phyloP scores from a whole-genome alignment of 148 eudicot species.

The Rhododendron mucronatum region DNA sequence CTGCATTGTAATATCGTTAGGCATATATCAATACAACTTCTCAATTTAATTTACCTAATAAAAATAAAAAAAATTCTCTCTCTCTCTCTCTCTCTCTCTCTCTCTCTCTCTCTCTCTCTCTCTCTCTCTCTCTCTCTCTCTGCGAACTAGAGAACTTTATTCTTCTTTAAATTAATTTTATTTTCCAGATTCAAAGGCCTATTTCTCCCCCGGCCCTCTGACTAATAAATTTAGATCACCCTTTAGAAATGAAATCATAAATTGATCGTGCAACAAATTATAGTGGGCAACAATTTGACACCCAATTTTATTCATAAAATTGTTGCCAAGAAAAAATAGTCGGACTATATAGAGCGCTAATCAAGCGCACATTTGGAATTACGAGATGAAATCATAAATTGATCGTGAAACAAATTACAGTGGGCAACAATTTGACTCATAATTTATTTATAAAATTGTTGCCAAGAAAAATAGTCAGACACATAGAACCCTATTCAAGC shows the following conservation, averaged over 20 bases:
- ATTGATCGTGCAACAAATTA: background rate
- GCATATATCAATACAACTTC: no score
- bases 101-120: no score
- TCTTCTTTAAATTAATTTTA: background rate
- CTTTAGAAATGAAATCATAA: background rate
- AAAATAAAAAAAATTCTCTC: no score
- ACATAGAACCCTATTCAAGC: conserved; percentile 3
- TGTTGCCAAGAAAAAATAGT: conserved; percentile 3
- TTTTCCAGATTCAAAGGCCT: background rate
- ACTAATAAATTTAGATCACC: background rate
- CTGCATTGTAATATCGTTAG: no score
- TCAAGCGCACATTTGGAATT: background rate
- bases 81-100: no score
- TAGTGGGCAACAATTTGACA: background rate
- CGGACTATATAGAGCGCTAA: background rate
- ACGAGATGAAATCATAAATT: background rate
- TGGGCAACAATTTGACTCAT: background rate
- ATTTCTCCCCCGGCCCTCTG: background rate
- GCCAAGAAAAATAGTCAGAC: background rate
- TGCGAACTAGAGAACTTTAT: background rate
- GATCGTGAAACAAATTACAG: background rate
- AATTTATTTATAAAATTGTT: background rate
- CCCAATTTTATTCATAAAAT: background rate
- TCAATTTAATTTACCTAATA: no score
- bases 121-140: no score